phyloP scores from a whole-genome alignment of 208 protist genomes.

The Entamoeba invadens region DNA sequence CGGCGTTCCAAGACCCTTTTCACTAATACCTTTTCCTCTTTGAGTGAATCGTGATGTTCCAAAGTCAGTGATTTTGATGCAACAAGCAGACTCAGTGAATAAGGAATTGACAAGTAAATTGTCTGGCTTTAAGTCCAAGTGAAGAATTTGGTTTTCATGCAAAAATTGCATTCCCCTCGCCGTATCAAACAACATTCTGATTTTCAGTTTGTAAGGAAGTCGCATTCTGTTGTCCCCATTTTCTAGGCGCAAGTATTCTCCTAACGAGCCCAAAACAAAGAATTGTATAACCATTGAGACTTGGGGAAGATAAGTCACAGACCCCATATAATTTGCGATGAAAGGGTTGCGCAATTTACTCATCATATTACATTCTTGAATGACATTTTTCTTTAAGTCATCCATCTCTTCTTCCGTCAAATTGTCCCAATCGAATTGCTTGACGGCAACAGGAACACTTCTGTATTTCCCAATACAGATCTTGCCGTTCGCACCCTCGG shows the following conservation, averaged over 20 bases:
- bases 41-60: not conserved
- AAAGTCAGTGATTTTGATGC: not conserved
- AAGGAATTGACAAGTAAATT: not conserved
- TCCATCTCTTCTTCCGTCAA: not conserved
- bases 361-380: not conserved
- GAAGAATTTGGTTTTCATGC: not conserved
- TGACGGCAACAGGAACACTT: not conserved
- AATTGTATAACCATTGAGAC: not conserved
- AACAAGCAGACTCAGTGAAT: not conserved
- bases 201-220: not conserved
- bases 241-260: not conserved
- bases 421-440: not conserved
- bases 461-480: not conserved
- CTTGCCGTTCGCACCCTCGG: not conserved
- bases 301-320: not conserved
- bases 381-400: not conserved
- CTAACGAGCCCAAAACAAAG: not conserved
- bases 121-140: not conserved
- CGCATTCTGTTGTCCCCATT: not conserved
- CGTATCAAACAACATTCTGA: not conserved
- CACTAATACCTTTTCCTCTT: not conserved
- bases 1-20: not conserved
- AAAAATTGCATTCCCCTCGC: not conserved
- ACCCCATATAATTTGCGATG: not conserved
- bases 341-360: not conserved